Conservation (phyloP, 768 basidiomycete genomes). For the Termitomyces sp. region DNA sequence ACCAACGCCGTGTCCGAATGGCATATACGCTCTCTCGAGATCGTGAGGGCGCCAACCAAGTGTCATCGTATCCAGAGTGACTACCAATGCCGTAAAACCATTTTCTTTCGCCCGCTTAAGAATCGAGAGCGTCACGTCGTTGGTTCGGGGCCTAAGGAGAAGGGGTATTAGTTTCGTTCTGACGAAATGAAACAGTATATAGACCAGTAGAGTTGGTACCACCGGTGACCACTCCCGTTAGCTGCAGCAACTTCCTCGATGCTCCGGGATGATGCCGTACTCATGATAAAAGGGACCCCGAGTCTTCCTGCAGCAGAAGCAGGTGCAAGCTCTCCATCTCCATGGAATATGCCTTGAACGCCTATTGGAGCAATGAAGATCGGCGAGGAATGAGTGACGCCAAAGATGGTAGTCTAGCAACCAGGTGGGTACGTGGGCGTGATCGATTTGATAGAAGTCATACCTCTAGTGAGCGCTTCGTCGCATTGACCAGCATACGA, state of each 20-base stretch:
- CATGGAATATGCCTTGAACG: constrained; percentile 70
- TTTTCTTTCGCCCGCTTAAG: constrained; percentile 61
- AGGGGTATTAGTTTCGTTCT: constrained; percentile 1
- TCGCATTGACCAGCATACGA: constrained; percentile 66
- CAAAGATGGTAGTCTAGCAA: constrained; percentile 64
- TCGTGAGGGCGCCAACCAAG: constrained; percentile 80
- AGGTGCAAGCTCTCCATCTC: constrained; percentile 67
- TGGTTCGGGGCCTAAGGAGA: constrained; percentile 49
- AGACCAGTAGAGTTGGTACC: constrained; percentile 84
- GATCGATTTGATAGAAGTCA: constrained; percentile 3
- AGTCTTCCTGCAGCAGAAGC: constrained; percentile 62
- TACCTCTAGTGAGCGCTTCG: constrained; percentile 57
- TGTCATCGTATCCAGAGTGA: constrained; percentile 73
- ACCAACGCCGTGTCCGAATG: constrained; percentile 64
- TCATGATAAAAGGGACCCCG: constrained; percentile 69
- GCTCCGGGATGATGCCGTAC: constrained; percentile 66
- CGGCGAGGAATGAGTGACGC: constrained; percentile 57
- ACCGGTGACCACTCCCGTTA: constrained; percentile 63
- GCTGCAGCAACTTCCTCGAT: constrained; percentile 76
- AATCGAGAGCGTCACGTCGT: constrained; percentile 61
- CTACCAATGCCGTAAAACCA: constrained; percentile 68
- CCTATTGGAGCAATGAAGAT: constrained; percentile 73
- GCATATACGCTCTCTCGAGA: constrained; percentile 58
- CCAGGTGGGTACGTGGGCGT: not conserved
- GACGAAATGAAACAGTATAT: constrained; percentile 1